These are phyloP conservation scores for Venturia carpophila DNA, from an alignment of 2,329 filamentous ascomycete genomes.

Conservation along the genomic window DNA sequence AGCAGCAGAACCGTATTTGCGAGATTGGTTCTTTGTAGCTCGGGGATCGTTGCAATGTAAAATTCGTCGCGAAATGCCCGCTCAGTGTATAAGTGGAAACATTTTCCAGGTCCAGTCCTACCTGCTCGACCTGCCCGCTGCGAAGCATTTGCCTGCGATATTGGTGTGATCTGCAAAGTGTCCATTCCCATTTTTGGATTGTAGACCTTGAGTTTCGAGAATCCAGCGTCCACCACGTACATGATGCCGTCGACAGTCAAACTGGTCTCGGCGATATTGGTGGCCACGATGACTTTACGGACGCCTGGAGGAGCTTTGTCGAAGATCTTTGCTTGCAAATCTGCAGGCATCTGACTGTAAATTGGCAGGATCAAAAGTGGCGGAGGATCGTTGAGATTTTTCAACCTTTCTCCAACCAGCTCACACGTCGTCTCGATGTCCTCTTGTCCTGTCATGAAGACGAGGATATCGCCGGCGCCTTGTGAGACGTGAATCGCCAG, in stretches of 20 bases:
- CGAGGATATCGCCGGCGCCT: conserved; percentile 83
- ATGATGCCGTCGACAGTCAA: conserved; percentile 98
- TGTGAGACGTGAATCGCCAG: conserved; percentile 94
- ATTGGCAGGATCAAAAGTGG: conserved; percentile 93
- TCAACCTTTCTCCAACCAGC: conserved; percentile 76
- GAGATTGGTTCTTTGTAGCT: conserved; percentile 94
- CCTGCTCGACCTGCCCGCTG: conserved; percentile 91
- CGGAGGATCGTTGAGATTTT: conserved; percentile 85
- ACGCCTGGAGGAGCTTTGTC: conserved; percentile 84
- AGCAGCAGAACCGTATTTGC: conserved; percentile 90
- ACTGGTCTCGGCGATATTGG: conserved; percentile 97
- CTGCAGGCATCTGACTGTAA: conserved; percentile 98
- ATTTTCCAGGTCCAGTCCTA: conserved; percentile 89
- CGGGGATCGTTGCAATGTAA: conserved; percentile 93
- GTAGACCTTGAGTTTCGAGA: conserved; percentile 96
- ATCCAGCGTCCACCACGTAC: conserved; percentile 95
- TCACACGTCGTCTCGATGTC: conserved; percentile 98
- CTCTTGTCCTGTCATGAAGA: conserved; percentile 99
- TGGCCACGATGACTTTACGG: conserved; percentile 94
- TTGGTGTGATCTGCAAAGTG: conserved; percentile 92
- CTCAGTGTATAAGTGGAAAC: conserved; percentile 89
- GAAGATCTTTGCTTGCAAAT: conserved; percentile 96
- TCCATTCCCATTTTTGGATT: conserved; percentile 99
- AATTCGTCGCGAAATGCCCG: conserved; percentile 92
- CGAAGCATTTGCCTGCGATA: conserved; percentile 91